These are phyloP conservation scores for Nakataea oryzae DNA, from an alignment of 2,329 filamentous ascomycete species.

Conservation along the genomic window DNA sequence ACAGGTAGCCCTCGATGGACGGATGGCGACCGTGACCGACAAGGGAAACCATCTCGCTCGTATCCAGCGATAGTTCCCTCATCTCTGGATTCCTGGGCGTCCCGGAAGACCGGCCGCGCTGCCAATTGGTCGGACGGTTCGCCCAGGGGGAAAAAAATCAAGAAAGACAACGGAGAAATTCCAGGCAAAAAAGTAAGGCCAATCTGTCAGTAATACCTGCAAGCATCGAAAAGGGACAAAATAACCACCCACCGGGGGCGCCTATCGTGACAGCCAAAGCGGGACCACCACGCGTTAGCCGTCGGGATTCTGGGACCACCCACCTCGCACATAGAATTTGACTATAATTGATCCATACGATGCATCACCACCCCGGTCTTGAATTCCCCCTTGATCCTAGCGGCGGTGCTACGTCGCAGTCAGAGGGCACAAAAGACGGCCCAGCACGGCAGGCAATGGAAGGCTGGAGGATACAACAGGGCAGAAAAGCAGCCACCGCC, in stretches of 20 bases:
- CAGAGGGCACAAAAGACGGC: too few species aligned
- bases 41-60: not conserved
- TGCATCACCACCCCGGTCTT: not conserved
- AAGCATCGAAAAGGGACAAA: not conserved
- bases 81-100: not conserved
- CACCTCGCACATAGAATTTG: not conserved
- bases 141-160: not conserved
- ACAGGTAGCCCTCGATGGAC: not conserved
- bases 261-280: not conserved
- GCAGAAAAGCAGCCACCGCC: too few species aligned
- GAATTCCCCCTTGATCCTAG: not conserved
- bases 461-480: not conserved
- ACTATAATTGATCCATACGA: not conserved
- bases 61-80: too few species aligned
- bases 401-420: not conserved
- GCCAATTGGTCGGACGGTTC: not conserved
- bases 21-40: not conserved
- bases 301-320: not conserved
- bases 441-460: not conserved
- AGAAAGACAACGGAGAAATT: not conserved
- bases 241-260: not conserved
- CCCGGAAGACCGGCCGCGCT: not conserved
- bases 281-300: too few species aligned
- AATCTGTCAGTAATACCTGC: too few species aligned
- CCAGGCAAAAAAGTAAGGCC: not conserved